phyloP scores from a whole-genome alignment of 306 rosid genomes.

The Urtica urens region DNA sequence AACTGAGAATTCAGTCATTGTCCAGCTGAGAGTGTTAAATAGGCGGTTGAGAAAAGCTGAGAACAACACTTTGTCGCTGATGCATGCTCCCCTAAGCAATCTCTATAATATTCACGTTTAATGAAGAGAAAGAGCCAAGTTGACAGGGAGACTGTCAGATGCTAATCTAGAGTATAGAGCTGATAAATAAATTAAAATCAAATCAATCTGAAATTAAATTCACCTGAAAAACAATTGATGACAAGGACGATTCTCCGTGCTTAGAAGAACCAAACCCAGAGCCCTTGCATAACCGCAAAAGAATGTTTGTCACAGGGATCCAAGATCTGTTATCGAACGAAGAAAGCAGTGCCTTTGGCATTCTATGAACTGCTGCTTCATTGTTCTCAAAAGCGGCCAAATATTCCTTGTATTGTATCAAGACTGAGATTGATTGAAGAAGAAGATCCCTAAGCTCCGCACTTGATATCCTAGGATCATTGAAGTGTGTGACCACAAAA shows the following conservation, averaged over 20 bases:
- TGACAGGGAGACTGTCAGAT: slow-evolving; percentile 27
- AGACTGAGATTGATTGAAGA: slow-evolving; percentile 86
- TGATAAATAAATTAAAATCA: background rate
- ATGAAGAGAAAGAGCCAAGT: slow-evolving; percentile 5
- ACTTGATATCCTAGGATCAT: slow-evolving; percentile 88
- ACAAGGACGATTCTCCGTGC: slow-evolving; percentile 81
- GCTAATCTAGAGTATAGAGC: slow-evolving; percentile 7
- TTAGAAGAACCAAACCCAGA: slow-evolving; percentile 82
- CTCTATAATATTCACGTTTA: slow-evolving; percentile 40
- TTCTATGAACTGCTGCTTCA: slow-evolving; percentile 62
- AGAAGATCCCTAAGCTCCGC: slow-evolving; percentile 93
- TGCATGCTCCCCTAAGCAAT: slow-evolving; percentile 74
- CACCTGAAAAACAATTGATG: slow-evolving; percentile 81
- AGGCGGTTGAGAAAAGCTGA: slow-evolving; percentile 92
- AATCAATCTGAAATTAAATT: background rate
- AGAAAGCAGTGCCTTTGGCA: slow-evolving; percentile 78
- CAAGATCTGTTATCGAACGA: slow-evolving; percentile 96
- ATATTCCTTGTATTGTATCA: slow-evolving; percentile 85
- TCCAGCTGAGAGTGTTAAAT: slow-evolving; percentile 93
- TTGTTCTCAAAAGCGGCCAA: slow-evolving; percentile 77
- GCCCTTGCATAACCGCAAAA: slow-evolving; percentile 84
- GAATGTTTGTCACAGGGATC: slow-evolving; percentile 86
- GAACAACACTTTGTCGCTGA: slow-evolving; percentile 60
- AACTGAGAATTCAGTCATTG: slow-evolving; percentile 96
- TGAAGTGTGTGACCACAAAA: slow-evolving; percentile 87